Evolutionary conservation across 2,329 filamentous ascomycete genomes (phyloP), one percentile per base, ranked within the genome.

Genomic region (Intubia oerlemansii): DNA sequence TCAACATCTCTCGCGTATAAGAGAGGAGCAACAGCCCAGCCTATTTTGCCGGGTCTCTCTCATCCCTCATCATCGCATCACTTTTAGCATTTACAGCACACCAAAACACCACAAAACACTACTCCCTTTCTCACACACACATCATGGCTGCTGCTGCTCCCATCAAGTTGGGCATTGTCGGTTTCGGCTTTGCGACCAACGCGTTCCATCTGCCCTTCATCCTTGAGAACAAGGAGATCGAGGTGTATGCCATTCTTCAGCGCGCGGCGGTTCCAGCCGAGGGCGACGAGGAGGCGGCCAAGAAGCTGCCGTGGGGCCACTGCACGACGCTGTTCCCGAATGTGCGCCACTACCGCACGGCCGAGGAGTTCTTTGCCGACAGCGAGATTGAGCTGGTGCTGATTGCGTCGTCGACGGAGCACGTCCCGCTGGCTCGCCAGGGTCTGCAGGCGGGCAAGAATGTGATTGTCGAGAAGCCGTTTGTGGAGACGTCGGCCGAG

Each of bases 361-460:
- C 59, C 0, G 60, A 71, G 10, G 60, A 66, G 2, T 54, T 76
- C 43, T 58, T 74, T 36, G 52, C 58, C 32, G 69, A 76, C 41
- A 30, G 51, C 0, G 50, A 49, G 0, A 59, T 75, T 13, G 61
- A 74, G 35, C 51, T 77, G 2, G 65, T 77, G 2, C 51, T 74
- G 17, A 52, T 78, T 16, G 66, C 62, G 10, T 69, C 63, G 2
- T 69, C 63, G 2, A 57, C 63, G 15, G 57, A 56, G 4, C 69
- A 74, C 43, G 65, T 57, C 31, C 45, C 50, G 4, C 53, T 72
- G 39, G 52, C 55, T 8, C 65, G 65, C 43, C 40, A 54, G 33
- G 64, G 66, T 0, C 47, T 76, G 24, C 52, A 63, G 37, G 51
- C 56, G 2, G 64, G 65, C 30, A 75, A 75, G 47, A 62, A 75